Conservation (phyloP, 495 filamentous ascomycete species). For the Aspergillus coremiiformis region DNA sequence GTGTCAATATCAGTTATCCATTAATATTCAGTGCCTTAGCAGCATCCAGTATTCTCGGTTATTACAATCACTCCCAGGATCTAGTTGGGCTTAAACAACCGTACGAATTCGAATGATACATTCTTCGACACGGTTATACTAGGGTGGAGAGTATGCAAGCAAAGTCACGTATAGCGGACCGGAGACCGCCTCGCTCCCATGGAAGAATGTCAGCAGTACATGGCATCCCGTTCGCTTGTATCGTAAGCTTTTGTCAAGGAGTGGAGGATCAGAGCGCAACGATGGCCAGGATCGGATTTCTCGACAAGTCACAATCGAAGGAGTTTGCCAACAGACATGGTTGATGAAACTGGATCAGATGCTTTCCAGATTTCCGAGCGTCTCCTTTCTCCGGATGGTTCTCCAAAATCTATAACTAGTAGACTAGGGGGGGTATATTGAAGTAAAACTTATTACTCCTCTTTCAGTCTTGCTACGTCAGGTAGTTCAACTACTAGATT, state of each 20-base stretch:
- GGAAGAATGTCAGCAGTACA: constrained; percentile 19
- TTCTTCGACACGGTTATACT: constrained; percentile 35
- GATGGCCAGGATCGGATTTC: constrained; percentile 35
- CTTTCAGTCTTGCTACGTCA: no score
- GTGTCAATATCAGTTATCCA: constrained; percentile 36
- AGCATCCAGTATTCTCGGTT: constrained; percentile 33
- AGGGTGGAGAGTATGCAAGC: constrained; percentile 23
- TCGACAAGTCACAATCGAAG: no score
- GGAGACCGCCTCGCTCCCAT: constrained; percentile 18
- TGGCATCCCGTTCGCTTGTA: constrained; percentile 39
- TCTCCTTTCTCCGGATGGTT: constrained; percentile 31
- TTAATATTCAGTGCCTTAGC: constrained; percentile 37
- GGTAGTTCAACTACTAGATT: no score
- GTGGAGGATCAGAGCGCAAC: constrained; percentile 32
- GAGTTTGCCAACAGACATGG: no score
- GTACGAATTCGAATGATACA: constrained; percentile 29
- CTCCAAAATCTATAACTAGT: no score
- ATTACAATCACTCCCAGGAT: constrained; percentile 30
- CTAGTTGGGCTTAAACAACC: constrained; percentile 35
- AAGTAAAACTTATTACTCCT: no score
- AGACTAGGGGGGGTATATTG: no score
- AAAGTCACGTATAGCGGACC: constrained; percentile 37
- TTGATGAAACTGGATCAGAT: no score
- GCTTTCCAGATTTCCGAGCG: constrained; percentile 27
- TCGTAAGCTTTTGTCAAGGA: constrained; percentile 29